phyloP scores from a whole-genome alignment of 2,329 filamentous ascomycete genomes.

The Scedosporium dehoogii region DNA sequence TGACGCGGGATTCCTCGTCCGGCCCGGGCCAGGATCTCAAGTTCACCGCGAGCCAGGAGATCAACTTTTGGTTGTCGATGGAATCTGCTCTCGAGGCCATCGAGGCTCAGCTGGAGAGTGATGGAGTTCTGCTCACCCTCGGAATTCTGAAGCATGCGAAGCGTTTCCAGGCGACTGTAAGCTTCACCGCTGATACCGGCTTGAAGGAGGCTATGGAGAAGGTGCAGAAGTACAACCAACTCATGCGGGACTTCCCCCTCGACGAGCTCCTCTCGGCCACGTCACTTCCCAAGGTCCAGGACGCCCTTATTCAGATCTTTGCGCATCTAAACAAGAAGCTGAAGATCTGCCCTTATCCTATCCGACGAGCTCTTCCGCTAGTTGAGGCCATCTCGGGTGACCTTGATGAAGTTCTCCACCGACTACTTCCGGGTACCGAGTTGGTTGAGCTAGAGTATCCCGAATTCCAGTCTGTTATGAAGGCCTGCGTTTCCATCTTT shows the following conservation, averaged over 20 bases:
- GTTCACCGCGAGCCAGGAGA: conserved; percentile 82
- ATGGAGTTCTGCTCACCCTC: conserved; percentile 82
- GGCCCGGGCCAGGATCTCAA: conserved; percentile 43
- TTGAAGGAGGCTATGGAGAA: conserved; percentile 92
- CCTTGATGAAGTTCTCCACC: conserved; percentile 76
- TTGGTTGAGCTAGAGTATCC: conserved; percentile 87
- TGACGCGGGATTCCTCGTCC: conserved; percentile 70
- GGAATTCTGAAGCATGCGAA: conserved; percentile 96
- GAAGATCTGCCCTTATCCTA: conserved; percentile 90
- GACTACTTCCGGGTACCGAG: conserved; percentile 73
- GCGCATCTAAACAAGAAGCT: conserved; percentile 95
- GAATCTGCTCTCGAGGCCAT: conserved; percentile 88
- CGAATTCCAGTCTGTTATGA: conserved; percentile 82
- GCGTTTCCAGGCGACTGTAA: conserved; percentile 94
- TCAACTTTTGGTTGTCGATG: conserved; percentile 99
- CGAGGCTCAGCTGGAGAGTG: conserved; percentile 75
- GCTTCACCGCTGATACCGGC: conserved; percentile 91
- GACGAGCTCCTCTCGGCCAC: conserved; percentile 92
- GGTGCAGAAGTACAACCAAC: conserved; percentile 96
- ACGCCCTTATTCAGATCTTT: conserved; percentile 85
- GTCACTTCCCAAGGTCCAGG: conserved; percentile 76
- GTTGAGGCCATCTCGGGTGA: conserved; percentile 95
- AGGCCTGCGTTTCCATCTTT: conserved; percentile 76
- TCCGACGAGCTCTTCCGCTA: conserved; percentile 81
- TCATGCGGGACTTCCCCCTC: conserved; percentile 96